Evolutionary conservation across 805 yeast genomes (phyloP).

Genomic region (Pichia paraexigua): DNA sequence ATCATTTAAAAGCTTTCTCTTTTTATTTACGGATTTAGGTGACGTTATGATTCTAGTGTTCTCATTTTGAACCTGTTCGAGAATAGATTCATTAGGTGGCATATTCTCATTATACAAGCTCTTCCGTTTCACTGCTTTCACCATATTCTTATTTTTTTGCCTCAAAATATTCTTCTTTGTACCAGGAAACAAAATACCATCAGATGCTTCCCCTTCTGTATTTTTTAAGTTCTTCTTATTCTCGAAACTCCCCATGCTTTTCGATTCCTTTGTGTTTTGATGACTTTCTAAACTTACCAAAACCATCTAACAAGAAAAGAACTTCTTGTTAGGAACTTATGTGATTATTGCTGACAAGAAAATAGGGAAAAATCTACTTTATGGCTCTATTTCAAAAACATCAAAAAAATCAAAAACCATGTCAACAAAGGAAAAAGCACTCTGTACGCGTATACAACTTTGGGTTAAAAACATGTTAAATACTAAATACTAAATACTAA

Average conservation of each 20-base stretch:
- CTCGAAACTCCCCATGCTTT: not conserved
- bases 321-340: not conserved
- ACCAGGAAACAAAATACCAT: not conserved
- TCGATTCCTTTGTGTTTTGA: not conserved
- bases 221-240: no score
- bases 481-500: no score
- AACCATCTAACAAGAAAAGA: not conserved
- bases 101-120: not conserved
- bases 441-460: not conserved
- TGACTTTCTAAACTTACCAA: not conserved
- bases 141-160: not conserved
- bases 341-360: not conserved
- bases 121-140: not conserved
- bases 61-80: conserved; percentile 6
- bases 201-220: not conserved
- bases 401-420: not conserved
- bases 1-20: not conserved
- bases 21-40: not conserved
- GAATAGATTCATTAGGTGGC: conserved; percentile 3
- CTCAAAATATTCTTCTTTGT: not conserved
- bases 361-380: not conserved
- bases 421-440: not conserved
- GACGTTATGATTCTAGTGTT: not conserved
- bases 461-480: not conserved
- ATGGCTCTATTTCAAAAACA: not conserved